A percentile compares a stretch with the other conserved stretches of the same genome.
phyloP scores from a whole-genome alignment of 2,329 filamentous ascomycete species.

The Lecanoromycetidae sp. region DNA sequence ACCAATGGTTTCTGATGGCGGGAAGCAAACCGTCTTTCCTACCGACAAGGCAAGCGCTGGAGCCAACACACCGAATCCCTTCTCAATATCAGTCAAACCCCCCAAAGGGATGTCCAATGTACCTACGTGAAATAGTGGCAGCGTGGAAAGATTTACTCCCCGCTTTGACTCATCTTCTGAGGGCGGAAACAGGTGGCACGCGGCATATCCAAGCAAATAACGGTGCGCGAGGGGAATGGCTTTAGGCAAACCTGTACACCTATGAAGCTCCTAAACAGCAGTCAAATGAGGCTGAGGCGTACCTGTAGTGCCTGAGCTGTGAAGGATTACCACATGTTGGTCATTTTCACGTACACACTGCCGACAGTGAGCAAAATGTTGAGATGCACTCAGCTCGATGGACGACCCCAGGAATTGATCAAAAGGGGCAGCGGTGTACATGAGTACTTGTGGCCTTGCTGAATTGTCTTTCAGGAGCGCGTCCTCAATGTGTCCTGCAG shows the following conservation, averaged over 20 bases:
- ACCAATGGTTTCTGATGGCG: slow-evolving; percentile 21
- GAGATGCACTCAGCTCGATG: background rate
- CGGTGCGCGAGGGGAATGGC: slow-evolving; percentile 25
- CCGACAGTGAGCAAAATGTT: background rate
- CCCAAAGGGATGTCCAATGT: background rate
- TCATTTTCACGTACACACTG: slow-evolving; percentile 16
- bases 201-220: slow-evolving; percentile 23
- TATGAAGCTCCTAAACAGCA: background rate
- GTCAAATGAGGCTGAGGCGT: slow-evolving; percentile 6
- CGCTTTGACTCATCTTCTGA: slow-evolving; percentile 13
- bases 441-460: background rate
- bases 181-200: slow-evolving; percentile 22
- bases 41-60: slow-evolving; percentile 21
- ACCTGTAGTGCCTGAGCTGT: slow-evolving; percentile 29
- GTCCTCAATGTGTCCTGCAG: background rate
- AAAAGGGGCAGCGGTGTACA: background rate
- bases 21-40: slow-evolving; percentile 24
- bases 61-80: slow-evolving; percentile 6
- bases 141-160: slow-evolving; percentile 24
- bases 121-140: slow-evolving; percentile 26
- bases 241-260: slow-evolving; percentile 21
- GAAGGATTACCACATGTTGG: slow-evolving; percentile 23
- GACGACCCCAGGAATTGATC: background rate
- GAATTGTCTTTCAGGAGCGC: background rate
- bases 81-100: background rate